These are phyloP conservation scores for Telopea speciosissima DNA, from an alignment of 177 flowering plant genomes.

Conservation along the genomic window DNA sequence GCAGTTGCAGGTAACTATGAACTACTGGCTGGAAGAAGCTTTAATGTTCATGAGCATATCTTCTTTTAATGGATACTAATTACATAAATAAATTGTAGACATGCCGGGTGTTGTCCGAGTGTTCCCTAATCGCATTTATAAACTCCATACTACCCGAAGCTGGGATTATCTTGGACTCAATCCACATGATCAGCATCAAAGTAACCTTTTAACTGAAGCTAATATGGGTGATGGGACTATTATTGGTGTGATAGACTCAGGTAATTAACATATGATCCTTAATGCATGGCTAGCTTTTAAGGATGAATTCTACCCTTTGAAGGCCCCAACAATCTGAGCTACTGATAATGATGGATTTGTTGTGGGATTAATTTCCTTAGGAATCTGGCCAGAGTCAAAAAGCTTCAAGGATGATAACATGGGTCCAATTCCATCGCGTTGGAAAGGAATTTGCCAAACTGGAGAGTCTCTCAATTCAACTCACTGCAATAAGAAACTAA, in stretches of 20 bases:
- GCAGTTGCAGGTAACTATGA: constrained; percentile 28
- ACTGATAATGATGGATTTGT: too few species aligned
- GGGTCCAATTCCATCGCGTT: constrained; percentile 40
- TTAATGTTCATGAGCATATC: too few species aligned
- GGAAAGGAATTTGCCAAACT: constrained; percentile 45
- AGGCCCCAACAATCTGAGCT: too few species aligned
- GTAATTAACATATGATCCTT: too few species aligned
- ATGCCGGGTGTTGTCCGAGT: constrained; percentile 42
- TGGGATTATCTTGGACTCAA: constrained; percentile 52
- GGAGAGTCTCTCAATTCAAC: constrained; percentile 33
- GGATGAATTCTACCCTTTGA: too few species aligned
- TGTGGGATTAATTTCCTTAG: too few species aligned
- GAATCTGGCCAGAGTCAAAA: constrained; percentile 46
- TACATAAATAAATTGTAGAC: constrained; percentile 26
- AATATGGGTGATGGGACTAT: constrained; percentile 42
- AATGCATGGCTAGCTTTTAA: too few species aligned
- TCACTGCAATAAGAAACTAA: constrained; percentile 45
- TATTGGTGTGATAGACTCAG: constrained; percentile 41
- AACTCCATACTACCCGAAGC: constrained; percentile 50
- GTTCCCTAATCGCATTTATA: constrained; percentile 28
- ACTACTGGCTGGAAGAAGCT: too few species aligned
- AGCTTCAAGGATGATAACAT: constrained; percentile 38
- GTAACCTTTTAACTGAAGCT: constrained; percentile 20
- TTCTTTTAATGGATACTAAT: too few species aligned
- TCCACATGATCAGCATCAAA: constrained; percentile 4